Evolutionary conservation across 441 rosid genomes (phyloP).

Genomic region (Geranium incanum): DNA sequence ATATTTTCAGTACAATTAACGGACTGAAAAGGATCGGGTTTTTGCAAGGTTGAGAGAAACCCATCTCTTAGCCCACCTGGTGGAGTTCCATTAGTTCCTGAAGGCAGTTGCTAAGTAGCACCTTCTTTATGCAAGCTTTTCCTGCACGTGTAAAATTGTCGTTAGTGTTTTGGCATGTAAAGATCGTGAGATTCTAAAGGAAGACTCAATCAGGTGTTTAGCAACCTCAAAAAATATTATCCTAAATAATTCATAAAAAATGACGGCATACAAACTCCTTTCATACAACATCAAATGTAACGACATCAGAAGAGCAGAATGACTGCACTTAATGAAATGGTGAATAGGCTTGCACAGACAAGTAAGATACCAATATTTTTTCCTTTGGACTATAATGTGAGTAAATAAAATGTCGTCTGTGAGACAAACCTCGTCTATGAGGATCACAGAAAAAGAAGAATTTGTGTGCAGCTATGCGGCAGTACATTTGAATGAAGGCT

Average conservation of each 20-base stretch:
- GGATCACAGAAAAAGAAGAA: conserved; percentile 99
- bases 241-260: no score
- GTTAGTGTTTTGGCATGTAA: not conserved
- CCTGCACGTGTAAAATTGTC: conserved; percentile 38
- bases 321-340: no score
- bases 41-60: conserved; percentile 6
- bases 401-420: not conserved
- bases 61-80: conserved; percentile 46
- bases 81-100: conserved; percentile 99
- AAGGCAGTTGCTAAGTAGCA: conserved; percentile 91
- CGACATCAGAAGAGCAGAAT: no score
- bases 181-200: not conserved
- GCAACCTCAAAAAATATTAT: not conserved
- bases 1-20: not conserved
- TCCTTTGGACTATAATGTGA: not conserved
- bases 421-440: conserved; percentile 76
- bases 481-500: conserved; percentile 77
- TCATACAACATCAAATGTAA: no score
- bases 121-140: conserved; percentile 93
- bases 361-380: no score
- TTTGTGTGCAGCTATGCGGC: conserved; percentile 94
- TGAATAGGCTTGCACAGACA: no score
- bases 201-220: not conserved
- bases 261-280: no score
- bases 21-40: no score